phyloP scores from a whole-genome alignment of 768 basidiomycete genomes.

The Lactarius hengduanensis region DNA sequence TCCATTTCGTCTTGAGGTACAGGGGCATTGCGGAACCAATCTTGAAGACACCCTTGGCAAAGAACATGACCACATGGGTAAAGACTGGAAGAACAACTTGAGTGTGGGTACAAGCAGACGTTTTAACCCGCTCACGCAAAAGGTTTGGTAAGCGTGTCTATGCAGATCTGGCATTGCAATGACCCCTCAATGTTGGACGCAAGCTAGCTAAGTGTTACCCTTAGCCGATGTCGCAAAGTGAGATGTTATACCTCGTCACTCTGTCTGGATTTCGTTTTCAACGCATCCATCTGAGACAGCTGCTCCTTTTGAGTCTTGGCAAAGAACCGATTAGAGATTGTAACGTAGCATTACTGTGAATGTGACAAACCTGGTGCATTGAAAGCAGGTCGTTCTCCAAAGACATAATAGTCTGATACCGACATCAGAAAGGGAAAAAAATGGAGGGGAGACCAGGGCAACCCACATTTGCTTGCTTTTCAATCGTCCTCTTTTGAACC shows the following conservation, averaged over 20 bases:
- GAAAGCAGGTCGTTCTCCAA: slow-evolving; percentile 44
- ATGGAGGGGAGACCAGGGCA: neutral
- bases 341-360: neutral
- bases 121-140: slow-evolving; percentile 52
- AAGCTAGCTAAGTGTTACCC: slow-evolving; percentile 39
- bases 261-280: slow-evolving; percentile 49
- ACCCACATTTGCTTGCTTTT: slow-evolving; percentile 53
- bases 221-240: neutral
- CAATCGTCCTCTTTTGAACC: slow-evolving; percentile 49
- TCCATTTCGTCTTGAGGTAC: slow-evolving; percentile 45
- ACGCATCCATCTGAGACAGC: slow-evolving; percentile 43
- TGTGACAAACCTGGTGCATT: slow-evolving; percentile 39
- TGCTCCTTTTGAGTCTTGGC: slow-evolving; percentile 46
- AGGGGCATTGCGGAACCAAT: slow-evolving; percentile 76
- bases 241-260: slow-evolving; percentile 52
- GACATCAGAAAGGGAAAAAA: neutral
- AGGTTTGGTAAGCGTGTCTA: slow-evolving; percentile 64
- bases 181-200: slow-evolving; percentile 55
- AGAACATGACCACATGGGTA: slow-evolving; percentile 78
- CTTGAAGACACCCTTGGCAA: slow-evolving; percentile 68
- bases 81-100: slow-evolving; percentile 42
- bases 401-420: slow-evolving; percentile 51
- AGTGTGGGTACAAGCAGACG: slow-evolving; percentile 13
- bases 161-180: slow-evolving; percentile 74
- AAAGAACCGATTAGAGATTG: slow-evolving; percentile 7